Evolutionary conservation across 106 monocot genomes (phyloP).

Genomic region (Acanthochlamys bracteata): DNA sequence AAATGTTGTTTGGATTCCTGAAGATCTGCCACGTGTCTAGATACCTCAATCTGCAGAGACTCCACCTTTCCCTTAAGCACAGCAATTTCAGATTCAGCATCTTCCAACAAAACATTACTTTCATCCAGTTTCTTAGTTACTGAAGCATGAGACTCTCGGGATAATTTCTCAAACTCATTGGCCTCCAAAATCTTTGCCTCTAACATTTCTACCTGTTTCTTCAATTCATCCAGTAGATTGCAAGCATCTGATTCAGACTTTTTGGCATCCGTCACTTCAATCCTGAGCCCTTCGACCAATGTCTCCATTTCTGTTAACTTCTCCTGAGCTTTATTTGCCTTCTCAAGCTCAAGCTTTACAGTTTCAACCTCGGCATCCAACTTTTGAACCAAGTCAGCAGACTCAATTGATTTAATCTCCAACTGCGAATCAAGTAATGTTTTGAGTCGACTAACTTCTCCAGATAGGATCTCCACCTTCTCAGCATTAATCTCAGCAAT

Average conservation of each 20-base stretch:
- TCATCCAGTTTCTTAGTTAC: slow-evolving; percentile 33
- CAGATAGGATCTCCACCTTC: slow-evolving; percentile 31
- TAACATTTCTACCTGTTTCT: slow-evolving; percentile 35
- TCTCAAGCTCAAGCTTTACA: slow-evolving; percentile 49
- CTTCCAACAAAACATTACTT: slow-evolving; percentile 20
- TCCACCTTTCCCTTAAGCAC: slow-evolving; percentile 18
- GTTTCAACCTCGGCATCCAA: slow-evolving; percentile 29
- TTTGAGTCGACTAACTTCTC: slow-evolving; percentile 39
- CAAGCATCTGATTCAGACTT: slow-evolving; percentile 28
- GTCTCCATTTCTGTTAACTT: slow-evolving; percentile 34
- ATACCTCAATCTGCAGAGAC: slow-evolving; percentile 28
- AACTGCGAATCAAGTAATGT: slow-evolving; percentile 38
- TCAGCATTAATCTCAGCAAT: slow-evolving; percentile 54
- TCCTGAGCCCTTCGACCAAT: slow-evolving; percentile 31
- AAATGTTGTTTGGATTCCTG: slow-evolving; percentile 16
- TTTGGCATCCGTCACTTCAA: slow-evolving; percentile 40
- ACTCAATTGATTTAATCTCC: slow-evolving; percentile 23
- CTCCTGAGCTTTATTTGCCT: slow-evolving; percentile 28
- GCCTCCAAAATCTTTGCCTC: slow-evolving; percentile 37
- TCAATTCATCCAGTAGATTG: slow-evolving; percentile 37
- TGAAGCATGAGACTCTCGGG: slow-evolving; percentile 25
- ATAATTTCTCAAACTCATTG: slow-evolving; percentile 22
- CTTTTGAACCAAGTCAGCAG: slow-evolving; percentile 22
- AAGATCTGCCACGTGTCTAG: slow-evolving; percentile 18
- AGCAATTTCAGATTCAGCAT: slow-evolving; percentile 23